Percentiles rank a stretch among this genome's conserved stretches.
These are phyloP conservation scores for Talaromyces sp. DNA, from an alignment of 2,329 filamentous ascomycete genomes.

Conservation along the genomic window DNA sequence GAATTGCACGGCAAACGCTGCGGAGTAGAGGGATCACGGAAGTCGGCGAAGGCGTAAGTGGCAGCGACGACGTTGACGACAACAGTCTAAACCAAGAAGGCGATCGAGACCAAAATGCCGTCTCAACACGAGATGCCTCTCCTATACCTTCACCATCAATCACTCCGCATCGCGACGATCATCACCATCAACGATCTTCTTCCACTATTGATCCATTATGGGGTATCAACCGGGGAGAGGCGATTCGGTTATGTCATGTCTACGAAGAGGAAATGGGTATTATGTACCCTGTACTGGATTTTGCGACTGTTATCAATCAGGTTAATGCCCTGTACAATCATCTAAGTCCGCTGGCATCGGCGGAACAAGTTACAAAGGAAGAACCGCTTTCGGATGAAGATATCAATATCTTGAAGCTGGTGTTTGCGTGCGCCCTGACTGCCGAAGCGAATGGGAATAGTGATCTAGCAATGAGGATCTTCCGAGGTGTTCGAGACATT, in stretches of 20 bases:
- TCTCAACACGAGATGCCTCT: constrained; percentile 36
- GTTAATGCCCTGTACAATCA: constrained; percentile 61
- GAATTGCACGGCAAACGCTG: constrained; percentile 79
- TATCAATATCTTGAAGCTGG: constrained; percentile 72
- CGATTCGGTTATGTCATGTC: constrained; percentile 69
- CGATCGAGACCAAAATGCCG: neutral
- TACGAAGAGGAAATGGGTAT: constrained; percentile 85
- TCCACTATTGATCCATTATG: constrained; percentile 65
- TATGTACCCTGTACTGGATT: constrained; percentile 82
- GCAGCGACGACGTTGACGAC: constrained; percentile 46
- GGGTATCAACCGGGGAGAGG: constrained; percentile 71
- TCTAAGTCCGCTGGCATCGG: constrained; percentile 24
- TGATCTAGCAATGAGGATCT: constrained; percentile 68
- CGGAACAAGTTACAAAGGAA: neutral
- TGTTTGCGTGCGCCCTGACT: constrained; percentile 73
- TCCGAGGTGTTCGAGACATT: constrained; percentile 70
- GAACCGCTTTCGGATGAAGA: constrained; percentile 42
- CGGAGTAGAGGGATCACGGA: constrained; percentile 82
- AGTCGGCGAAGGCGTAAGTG: constrained; percentile 28
- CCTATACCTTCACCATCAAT: constrained; percentile 33
- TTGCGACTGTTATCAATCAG: constrained; percentile 67
- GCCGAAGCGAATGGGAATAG: constrained; percentile 78
- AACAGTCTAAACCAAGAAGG: constrained; percentile 46
- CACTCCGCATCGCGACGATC: constrained; percentile 27
- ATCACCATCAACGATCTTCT: constrained; percentile 30